phyloP scores from a whole-genome alignment of 2,329 filamentous ascomycete genomes.

The Neodidymelliopsis sp. region DNA sequence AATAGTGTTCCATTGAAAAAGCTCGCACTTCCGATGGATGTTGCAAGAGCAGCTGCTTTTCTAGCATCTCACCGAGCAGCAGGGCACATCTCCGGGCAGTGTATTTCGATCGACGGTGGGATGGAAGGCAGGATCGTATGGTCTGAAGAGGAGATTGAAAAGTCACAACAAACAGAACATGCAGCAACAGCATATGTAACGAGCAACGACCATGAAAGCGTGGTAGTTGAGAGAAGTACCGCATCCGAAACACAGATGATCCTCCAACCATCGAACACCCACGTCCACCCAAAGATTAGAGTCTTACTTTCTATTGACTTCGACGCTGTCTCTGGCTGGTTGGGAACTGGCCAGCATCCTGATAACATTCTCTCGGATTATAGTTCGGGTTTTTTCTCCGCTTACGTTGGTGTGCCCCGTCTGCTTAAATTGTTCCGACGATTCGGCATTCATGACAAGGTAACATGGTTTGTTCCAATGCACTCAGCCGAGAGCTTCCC shows the following conservation, averaged over 20 bases:
- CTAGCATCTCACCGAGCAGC: constrained; percentile 60
- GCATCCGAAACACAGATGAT: too few species aligned
- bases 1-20: constrained; percentile 54
- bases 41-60: constrained; percentile 59
- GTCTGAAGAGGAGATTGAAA: constrained; percentile 53
- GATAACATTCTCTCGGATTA: constrained; percentile 65
- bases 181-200: too few species aligned
- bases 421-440: constrained; percentile 63
- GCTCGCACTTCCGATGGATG: constrained; percentile 58
- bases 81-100: constrained; percentile 64
- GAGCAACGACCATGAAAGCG: too few species aligned
- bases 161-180: constrained; percentile 10
- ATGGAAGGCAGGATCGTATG: constrained; percentile 61
- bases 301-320: constrained; percentile 59
- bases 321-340: constrained; percentile 67
- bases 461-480: constrained; percentile 68
- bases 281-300: constrained; percentile 45
- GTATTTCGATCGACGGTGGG: constrained; percentile 59
- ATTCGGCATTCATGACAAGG: constrained; percentile 58
- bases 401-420: constrained; percentile 63
- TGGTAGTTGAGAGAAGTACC: too few species aligned
- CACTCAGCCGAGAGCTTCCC: constrained; percentile 67
- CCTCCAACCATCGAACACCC: too few species aligned
- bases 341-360: constrained; percentile 63
- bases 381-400: constrained; percentile 63